Evolutionary conservation across 257 asterid species (phyloP), one percentile per base, ranked within the genome.

Genomic region (Cinchona pubescens): DNA sequence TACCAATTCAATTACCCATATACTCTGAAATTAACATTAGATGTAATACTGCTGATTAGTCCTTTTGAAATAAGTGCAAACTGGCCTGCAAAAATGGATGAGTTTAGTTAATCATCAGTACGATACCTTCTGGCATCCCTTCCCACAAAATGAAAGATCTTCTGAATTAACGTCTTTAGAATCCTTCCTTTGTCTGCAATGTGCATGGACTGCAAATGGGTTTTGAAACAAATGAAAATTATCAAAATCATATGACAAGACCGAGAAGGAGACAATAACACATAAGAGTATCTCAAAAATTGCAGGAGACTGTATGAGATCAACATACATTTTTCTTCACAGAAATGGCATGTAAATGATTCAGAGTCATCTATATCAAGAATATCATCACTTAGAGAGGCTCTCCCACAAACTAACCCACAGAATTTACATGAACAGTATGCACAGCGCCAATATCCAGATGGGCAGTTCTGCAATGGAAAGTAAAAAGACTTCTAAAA

Each of bases 361-460:
- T 86, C 90, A 76, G 82, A 79, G 73, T 49, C n/a, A 16, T 49
- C 58, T 5, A 49, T 64, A 77, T 76, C 78, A 9, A 60, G 78
- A 60, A 73, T 85, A 73, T 79, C 85, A 72, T 83, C 87, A 59
- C 74, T 75, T 42, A 49, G 68, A 56, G 80, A 84, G 79, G 83
- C 76, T 66, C 68, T 84, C 84, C 80, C 85, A 74, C 83, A 83
- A 64, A 89, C 87, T 77, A 75, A 38, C 78, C 92, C 98, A 85
- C 99, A 95, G 80, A 90, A 90, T 73, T 92, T 92, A 91, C 99
- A 95, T 60, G 96, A 87, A 87, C 99, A 95, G 80, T 91, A 87
- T 48, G 87, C 79, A 71, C 98, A 95, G 68, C 83, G 78, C 97
- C 98, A 95, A 79, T 95, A 94, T 83, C 98, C 99, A 79, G 88